phyloP scores from a whole-genome alignment of 208 protist species.

The Crithidia fasciculata region DNA sequence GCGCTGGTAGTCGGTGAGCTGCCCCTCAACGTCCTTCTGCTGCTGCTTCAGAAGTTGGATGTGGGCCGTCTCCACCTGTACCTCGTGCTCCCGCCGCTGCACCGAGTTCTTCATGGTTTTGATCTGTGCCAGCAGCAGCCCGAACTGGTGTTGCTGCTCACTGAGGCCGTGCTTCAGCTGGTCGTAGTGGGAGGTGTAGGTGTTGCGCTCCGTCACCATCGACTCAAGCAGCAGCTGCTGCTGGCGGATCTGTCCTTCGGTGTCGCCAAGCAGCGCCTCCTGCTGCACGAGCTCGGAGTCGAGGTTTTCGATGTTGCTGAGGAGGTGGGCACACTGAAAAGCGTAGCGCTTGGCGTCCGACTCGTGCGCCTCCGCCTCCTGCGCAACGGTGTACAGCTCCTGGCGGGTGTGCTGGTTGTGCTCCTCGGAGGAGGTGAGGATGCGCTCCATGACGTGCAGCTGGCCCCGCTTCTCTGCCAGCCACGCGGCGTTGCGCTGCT shows the following conservation, averaged over 20 bases:
- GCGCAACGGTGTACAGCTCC: constrained; percentile 84
- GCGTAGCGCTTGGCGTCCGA: constrained; percentile 68
- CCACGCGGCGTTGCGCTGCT: constrained; percentile 76
- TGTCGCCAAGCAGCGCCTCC: constrained; percentile 79
- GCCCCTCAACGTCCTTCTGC: constrained; percentile 50
- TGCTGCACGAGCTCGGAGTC: constrained; percentile 85
- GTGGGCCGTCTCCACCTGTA: constrained; percentile 43
- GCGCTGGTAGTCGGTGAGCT: constrained; percentile 52
- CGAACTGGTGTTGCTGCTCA: constrained; percentile 94
- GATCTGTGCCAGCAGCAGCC: constrained; percentile 95
- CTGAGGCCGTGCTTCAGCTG: constrained; percentile 94
- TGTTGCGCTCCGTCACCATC: constrained; percentile 95
- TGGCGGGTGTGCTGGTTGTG: constrained; percentile 90
- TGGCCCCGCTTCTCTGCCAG: constrained; percentile 84
- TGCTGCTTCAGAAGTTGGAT: constrained; percentile 59
- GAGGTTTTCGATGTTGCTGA: constrained; percentile 90
- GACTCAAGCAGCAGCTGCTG: constrained; percentile 91
- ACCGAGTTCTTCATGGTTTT: constrained; percentile 95
- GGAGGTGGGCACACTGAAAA: constrained; percentile 71
- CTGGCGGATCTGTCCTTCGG: constrained; percentile 62
- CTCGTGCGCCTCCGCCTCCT: constrained; percentile 88
- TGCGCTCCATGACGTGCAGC: constrained; percentile 88
- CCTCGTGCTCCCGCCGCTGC: constrained; percentile 65
- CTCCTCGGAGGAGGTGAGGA: constrained; percentile 82
- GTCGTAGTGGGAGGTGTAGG: constrained; percentile 96